Evolutionary conservation across 2,329 filamentous ascomycete genomes (phyloP), one percentile per base, ranked within the genome.

Genomic region (Penicillium psychrosexuale): DNA sequence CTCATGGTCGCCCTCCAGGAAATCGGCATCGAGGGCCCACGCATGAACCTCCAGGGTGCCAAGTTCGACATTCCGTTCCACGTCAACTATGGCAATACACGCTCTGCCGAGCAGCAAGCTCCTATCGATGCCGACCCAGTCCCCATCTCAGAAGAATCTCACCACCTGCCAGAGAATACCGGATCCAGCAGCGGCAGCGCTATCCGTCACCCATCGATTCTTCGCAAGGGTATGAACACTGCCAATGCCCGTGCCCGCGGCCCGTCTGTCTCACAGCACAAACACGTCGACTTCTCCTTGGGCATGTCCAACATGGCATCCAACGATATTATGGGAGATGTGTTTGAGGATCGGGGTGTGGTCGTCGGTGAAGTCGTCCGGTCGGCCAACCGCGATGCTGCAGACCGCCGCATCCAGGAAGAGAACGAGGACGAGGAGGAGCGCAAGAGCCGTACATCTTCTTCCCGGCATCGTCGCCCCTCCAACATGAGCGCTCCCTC

Each of bases 1-100:
- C 78, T 97, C 67, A 96, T 96, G 88, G 80, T 89, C 36, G 85
- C 90, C 52, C 91, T 97, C 79, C 83, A 89, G 58, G 85, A 90
- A 52, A 80, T 93, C 48, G 90, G 90, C 55, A 94, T 96, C 70
- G 89, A 96, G 78, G 89, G 89, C 51, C 91, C 91, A 40, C 84
- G 85, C 65, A 85, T 87, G 77, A 85, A 87, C 66, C 83, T 82
- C 73, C 86, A 88, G 49, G 87, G 89, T 57, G 84, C 85, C 56
- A 84, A 83, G 63, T 77, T 83, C 55, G 84, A 84, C 45, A 85
- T 84, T 69, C 88, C 88, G 0, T 79, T 90, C 60, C 90, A 86
- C 62, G 69, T 87, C 51, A 76, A 81, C 61, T 78, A 83, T 61
- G 76, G 75, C 59, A 68, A 78, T 9, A 77, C 77, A 48, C 78